phyloP scores from a whole-genome alignment of 2,329 filamentous ascomycete genomes.

The Shiraia bambusicola region DNA sequence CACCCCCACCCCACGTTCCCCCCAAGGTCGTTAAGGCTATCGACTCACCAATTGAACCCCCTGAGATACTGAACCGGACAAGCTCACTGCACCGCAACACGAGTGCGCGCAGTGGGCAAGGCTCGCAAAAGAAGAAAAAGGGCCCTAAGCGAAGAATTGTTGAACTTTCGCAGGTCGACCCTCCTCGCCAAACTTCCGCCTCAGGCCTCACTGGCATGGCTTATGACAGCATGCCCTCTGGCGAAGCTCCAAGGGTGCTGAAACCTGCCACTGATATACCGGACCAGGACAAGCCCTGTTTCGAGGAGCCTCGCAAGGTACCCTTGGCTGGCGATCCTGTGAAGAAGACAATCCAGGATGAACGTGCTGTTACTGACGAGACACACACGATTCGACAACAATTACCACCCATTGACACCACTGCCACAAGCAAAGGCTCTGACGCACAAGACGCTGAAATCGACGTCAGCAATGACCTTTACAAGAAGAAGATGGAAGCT shows the following conservation, averaged over 20 bases:
- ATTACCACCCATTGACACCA: conserved; percentile 37
- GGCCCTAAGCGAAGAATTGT: conserved; percentile 59
- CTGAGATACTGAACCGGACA: conserved; percentile 24
- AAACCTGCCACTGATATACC: conserved; percentile 14
- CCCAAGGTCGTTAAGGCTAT: conserved; percentile 54
- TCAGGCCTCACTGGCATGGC: conserved; percentile 33
- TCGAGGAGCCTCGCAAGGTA: conserved; percentile 29
- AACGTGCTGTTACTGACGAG: conserved; percentile 20
- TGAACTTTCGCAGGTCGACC: conserved; percentile 55
- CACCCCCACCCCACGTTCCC: conserved; percentile 59
- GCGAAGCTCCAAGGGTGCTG: conserved; percentile 19
- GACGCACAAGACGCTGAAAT: conserved; percentile 51
- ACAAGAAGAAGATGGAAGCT: conserved; percentile 84
- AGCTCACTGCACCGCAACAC: conserved; percentile 40
- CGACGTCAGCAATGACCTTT: conserved; percentile 72
- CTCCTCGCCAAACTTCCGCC: conserved; percentile 34
- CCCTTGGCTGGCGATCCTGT: conserved; percentile 32
- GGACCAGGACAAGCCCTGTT: conserved; percentile 23
- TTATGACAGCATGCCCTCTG: conserved; percentile 23
- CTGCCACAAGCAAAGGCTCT: conserved; percentile 19
- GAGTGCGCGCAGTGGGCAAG: conserved; percentile 39
- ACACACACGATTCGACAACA: conserved; percentile 29
- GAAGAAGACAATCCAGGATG: conserved; percentile 27
- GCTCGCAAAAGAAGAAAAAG: conserved; percentile 61
- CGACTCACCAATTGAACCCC: conserved; percentile 19